These are phyloP conservation scores for Torrubiella hemipterigena DNA, from an alignment of 2,329 filamentous ascomycete species.

Conservation along the genomic window DNA sequence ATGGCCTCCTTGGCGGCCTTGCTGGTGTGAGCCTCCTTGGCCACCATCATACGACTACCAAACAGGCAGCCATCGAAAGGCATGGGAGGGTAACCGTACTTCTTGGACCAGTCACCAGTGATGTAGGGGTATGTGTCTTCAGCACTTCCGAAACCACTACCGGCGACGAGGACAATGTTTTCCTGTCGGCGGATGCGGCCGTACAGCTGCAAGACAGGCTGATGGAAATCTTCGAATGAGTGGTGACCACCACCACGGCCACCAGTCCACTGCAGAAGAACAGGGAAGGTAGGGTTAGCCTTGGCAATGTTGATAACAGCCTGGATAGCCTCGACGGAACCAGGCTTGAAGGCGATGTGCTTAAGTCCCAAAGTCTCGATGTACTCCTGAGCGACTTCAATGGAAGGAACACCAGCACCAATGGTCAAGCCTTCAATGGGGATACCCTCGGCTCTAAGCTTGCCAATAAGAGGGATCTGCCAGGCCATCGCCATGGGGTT, in stretches of 20 bases:
- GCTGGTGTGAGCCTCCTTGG: slow-evolving; percentile 84
- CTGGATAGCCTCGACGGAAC: slow-evolving; percentile 79
- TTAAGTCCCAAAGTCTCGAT: slow-evolving; percentile 87
- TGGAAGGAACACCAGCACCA: slow-evolving; percentile 84
- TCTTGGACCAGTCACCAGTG: slow-evolving; percentile 77
- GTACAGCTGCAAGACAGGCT: slow-evolving; percentile 86
- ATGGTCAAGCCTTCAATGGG: slow-evolving; percentile 89
- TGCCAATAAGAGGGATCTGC: slow-evolving; percentile 78
- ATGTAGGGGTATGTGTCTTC: slow-evolving; percentile 90
- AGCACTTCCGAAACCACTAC: slow-evolving; percentile 81
- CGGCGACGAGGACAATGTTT: slow-evolving; percentile 82
- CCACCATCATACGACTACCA: slow-evolving; percentile 88
- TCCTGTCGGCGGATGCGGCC: slow-evolving; percentile 71
- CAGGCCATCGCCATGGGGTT: slow-evolving; percentile 81
- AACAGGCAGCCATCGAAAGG: slow-evolving; percentile 88
- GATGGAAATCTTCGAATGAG: slow-evolving; percentile 91
- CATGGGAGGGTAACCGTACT: slow-evolving; percentile 83
- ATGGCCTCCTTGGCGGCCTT: slow-evolving; percentile 83
- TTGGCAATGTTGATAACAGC: slow-evolving; percentile 85
- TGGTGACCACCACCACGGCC: slow-evolving; percentile 90
- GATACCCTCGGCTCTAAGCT: slow-evolving; percentile 71
- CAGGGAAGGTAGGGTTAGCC: slow-evolving; percentile 87
- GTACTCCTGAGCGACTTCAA: slow-evolving; percentile 87
- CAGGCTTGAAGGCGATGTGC: slow-evolving; percentile 91
- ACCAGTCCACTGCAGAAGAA: slow-evolving; percentile 90